phyloP scores from a whole-genome alignment of 257 asterid genomes.

The Euphrasia confusa region DNA sequence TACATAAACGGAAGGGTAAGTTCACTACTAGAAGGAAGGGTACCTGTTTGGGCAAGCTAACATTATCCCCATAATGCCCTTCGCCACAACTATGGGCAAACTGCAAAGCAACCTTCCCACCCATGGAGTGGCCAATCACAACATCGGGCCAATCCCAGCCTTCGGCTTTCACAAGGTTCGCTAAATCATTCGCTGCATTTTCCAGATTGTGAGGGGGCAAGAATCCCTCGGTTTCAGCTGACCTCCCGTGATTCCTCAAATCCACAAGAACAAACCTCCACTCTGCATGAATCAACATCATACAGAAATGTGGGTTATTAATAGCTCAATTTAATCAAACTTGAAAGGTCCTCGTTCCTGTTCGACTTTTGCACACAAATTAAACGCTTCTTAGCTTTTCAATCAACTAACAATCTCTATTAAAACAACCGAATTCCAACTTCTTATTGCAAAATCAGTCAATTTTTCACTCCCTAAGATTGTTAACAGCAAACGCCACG shows the following conservation, averaged over 20 bases:
- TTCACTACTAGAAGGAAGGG: conserved; percentile 20
- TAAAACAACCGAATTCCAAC: no score
- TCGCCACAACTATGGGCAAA: conserved; percentile 70
- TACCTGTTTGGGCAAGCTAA: conserved; percentile 76
- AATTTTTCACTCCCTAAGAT: no score
- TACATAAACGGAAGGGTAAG: neutral
- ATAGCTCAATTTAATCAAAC: no score
- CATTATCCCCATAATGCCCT: conserved; percentile 53
- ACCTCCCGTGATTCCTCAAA: conserved; percentile 86
- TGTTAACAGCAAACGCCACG: neutral
- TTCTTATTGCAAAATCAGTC: neutral
- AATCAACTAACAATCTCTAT: neutral
- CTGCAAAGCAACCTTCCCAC: conserved; percentile 92
- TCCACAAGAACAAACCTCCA: conserved; percentile 86
- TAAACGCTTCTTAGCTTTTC: neutral
- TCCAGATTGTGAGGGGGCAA: conserved; percentile 69
- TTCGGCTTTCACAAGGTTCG: conserved; percentile 55
- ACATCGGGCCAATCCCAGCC: conserved; percentile 94
- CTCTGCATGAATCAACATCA: conserved; percentile 28
- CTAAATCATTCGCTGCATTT: conserved; percentile 80
- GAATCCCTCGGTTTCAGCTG: conserved; percentile 56
- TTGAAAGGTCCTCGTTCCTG: neutral
- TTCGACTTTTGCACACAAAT: neutral
- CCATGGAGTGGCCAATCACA: conserved; percentile 93
- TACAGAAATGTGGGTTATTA: neutral